A percentile compares a stretch with the other conserved stretches of the same genome.
These are phyloP conservation scores for Senecio squalidus DNA, from an alignment of 140 eudicot species.

Conservation along the genomic window DNA sequence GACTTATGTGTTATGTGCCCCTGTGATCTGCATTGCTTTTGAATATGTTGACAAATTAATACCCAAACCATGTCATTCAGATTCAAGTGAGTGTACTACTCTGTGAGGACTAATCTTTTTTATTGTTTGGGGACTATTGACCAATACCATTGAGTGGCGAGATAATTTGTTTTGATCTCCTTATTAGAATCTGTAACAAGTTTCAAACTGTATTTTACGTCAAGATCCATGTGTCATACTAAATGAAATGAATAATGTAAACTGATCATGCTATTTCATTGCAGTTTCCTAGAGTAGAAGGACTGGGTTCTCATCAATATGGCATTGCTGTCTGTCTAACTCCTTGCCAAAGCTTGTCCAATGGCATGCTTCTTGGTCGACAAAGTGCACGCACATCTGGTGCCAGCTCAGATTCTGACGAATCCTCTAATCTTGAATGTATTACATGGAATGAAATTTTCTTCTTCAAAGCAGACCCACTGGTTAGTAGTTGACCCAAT, in stretches of 20 bases:
- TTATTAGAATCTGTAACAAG: not conserved
- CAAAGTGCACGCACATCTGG: slow-evolving; percentile 93
- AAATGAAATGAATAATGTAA: not conserved
- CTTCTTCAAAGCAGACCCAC: slow-evolving; percentile 85
- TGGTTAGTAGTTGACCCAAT: slow-evolving; percentile 41
- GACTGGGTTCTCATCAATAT: slow-evolving; percentile 66
- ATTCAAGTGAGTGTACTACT: too few relatives aligned
- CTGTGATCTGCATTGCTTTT: too few relatives aligned
- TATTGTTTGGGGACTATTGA: not conserved
- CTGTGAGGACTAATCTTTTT: not conserved
- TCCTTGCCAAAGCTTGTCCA: slow-evolving; percentile 36
- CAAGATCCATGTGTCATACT: not conserved
- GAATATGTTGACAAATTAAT: too few relatives aligned
- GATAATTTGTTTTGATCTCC: not conserved
- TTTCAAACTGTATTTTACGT: too few relatives aligned
- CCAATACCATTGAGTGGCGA: not conserved
- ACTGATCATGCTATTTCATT: slow-evolving; percentile 12
- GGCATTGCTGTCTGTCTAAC: slow-evolving; percentile 59
- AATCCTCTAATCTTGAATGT: slow-evolving; percentile 46
- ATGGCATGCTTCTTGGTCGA: slow-evolving; percentile 42
- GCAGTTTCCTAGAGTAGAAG: slow-evolving; percentile 61
- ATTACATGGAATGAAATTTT: slow-evolving; percentile 90
- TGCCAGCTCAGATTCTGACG: slow-evolving; percentile 33
- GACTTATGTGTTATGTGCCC: too few relatives aligned
- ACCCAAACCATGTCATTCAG: not conserved